phyloP scores from a whole-genome alignment of 768 basidiomycete genomes.

The Pulveroboletus sp. region DNA sequence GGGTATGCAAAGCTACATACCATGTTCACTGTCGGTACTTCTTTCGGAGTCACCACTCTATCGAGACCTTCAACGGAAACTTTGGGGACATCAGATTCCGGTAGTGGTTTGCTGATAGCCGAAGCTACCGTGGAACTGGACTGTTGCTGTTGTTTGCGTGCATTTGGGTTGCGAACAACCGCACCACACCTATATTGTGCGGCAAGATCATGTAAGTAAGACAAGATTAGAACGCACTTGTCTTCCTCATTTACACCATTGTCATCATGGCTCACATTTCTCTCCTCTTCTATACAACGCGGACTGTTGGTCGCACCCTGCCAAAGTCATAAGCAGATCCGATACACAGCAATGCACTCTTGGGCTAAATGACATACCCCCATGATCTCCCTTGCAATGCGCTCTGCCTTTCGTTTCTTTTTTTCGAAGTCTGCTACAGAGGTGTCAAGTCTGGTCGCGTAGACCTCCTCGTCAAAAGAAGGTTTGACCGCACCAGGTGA shows the following conservation, averaged over 20 bases:
- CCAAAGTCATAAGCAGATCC: conserved; percentile 10
- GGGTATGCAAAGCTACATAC: conserved; percentile 32
- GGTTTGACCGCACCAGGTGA: conserved; percentile 53
- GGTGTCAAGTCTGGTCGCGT: conserved; percentile 92
- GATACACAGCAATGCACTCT: conserved; percentile 1
- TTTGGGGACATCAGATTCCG: conserved; percentile 58
- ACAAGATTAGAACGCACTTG: conserved; percentile 56
- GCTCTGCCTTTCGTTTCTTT: conserved; percentile 81
- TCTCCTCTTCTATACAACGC: conserved; percentile 91
- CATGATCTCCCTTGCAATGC: conserved; percentile 89
- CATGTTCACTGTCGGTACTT: conserved; percentile 47
- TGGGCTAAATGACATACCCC: conserved; percentile 55
- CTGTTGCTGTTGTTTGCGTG: conserved; percentile 57
- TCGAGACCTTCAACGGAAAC: conserved; percentile 80
- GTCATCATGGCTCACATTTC: conserved; percentile 61
- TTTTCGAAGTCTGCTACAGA: conserved; percentile 83
- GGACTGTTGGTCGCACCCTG: conserved; percentile 69
- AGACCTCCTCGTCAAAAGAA: conserved; percentile 84
- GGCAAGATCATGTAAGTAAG: conserved; percentile 20
- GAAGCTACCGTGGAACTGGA: conserved; percentile 24
- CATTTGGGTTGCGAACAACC: conserved; percentile 82
- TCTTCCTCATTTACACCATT: conserved; percentile 90
- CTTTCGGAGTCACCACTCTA: conserved; percentile 47
- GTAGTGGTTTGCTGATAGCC: conserved; percentile 24
- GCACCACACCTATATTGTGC: conserved; percentile 72